Evolutionary conservation across 257 asterid species (phyloP), one percentile per base, ranked within the genome.

Genomic region (Paulownia fortunei): DNA sequence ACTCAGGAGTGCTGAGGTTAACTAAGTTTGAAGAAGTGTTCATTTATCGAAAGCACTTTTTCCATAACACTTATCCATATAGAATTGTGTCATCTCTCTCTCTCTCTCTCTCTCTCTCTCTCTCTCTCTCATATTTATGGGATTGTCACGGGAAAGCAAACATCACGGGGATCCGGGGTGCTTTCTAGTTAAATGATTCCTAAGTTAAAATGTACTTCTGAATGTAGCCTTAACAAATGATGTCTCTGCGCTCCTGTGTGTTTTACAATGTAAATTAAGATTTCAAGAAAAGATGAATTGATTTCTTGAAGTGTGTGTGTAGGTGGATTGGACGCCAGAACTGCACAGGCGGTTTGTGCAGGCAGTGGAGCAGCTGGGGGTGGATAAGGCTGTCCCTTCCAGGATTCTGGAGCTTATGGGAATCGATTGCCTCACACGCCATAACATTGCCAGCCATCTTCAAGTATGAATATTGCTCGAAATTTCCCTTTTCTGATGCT

Each of bases 281-380:
- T 36, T 66, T 47, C 18, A 64, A 41, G 34, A 27, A 26, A 44
- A 60, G 26, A 59, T 44, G 19, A 19, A 24, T 42, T 56, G 9
- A 13, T 16, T 42, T 84, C 58, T 84, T 78, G 86, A 78, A 61
- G 36, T 73, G n/a, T n/a, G 80, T 87, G 88, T 86, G 70, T 69
- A 94, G 99, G 98, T 94, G 87, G 99, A 94, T 83, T 94, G 99
- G 99, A 94, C 99, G 18, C 97, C 99, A 51, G 99, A 94, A 72
- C 93, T 94, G 34, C 98, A 94, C 86, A 82, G 93, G 80, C 46
- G 94, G 26, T 94, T 94, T 77, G 98, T 94, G 62, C 95, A 89
- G 65, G 97, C 98, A 76, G 98, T 94, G 81, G 98, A 94, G 84
- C 93, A 94, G 80, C 87, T 94, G 11, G 98, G 99, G 2, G 92